Conservation (phyloP, 2,329 filamentous ascomycete species). For the Fusarium siculi region DNA sequence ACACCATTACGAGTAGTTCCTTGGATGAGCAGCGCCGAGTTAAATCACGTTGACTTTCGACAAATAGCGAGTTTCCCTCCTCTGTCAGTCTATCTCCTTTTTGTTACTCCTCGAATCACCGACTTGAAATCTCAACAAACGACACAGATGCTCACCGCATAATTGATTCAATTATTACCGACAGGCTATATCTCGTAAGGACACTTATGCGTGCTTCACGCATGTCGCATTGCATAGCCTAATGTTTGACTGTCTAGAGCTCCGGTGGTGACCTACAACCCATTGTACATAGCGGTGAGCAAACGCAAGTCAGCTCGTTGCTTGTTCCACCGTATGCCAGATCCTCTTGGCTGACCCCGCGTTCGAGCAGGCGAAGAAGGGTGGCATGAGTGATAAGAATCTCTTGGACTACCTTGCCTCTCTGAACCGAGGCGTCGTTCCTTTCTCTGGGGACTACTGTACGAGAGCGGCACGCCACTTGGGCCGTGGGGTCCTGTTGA, state of each 20-base stretch:
- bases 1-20: neutral
- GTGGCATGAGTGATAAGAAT: neutral
- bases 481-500: slow-evolving; percentile 32
- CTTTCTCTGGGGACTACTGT: slow-evolving; percentile 39
- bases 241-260: neutral
- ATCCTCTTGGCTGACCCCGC: slow-evolving; percentile 1
- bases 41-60: neutral
- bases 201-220: neutral
- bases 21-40: neutral
- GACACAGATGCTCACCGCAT: neutral
- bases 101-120: neutral
- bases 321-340: neutral
- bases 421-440: slow-evolving; percentile 11
- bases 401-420: neutral
- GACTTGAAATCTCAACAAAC: neutral
- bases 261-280: neutral
- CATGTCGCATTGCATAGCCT: slow-evolving; percentile 4
- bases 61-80: neutral
- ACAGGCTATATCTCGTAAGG: neutral
- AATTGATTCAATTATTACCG: neutral
- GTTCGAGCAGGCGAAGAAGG: slow-evolving; percentile 4
- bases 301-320: slow-evolving; percentile 16
- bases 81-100: neutral
- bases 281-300: slow-evolving; percentile 22
- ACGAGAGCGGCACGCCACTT: slow-evolving; percentile 40